These are phyloP conservation scores for Hypoxylon sp. DNA, from an alignment of 2,329 filamentous ascomycete species.

Conservation along the genomic window DNA sequence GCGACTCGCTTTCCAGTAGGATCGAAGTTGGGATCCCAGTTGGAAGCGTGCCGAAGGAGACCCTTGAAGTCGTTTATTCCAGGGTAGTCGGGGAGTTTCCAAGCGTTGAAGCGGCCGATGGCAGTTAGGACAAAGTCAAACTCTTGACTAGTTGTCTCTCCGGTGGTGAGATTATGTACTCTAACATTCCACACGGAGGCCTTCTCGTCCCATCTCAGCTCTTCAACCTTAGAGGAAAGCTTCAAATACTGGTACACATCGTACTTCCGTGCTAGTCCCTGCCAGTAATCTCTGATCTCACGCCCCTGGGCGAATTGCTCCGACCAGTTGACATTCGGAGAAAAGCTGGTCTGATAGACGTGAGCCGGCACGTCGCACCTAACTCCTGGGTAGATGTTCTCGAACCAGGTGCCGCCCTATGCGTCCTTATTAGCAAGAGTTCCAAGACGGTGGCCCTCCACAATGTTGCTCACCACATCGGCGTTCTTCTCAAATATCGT, in stretches of 20 bases:
- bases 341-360: slow-evolving; percentile 78
- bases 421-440: slow-evolving; percentile 14
- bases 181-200: slow-evolving; percentile 70
- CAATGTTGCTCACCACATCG: slow-evolving; percentile 70
- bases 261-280: slow-evolving; percentile 73
- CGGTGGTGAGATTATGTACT: slow-evolving; percentile 58
- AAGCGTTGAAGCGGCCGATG: slow-evolving; percentile 76
- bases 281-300: slow-evolving; percentile 79
- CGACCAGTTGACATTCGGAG: slow-evolving; percentile 77
- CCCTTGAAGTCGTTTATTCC: slow-evolving; percentile 71
- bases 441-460: not conserved
- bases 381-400: slow-evolving; percentile 74
- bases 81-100: slow-evolving; percentile 73
- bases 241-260: slow-evolving; percentile 73
- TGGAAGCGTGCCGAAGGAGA: slow-evolving; percentile 70
- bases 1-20: slow-evolving; percentile 66
- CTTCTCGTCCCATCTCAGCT: slow-evolving; percentile 68
- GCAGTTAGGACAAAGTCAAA: slow-evolving; percentile 75
- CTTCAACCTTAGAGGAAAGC: slow-evolving; percentile 69
- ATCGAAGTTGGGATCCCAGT: slow-evolving; percentile 71
- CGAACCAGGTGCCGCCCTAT: slow-evolving; percentile 68
- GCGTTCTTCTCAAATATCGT: slow-evolving; percentile 78
- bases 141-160: slow-evolving; percentile 60
- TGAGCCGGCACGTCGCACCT: slow-evolving; percentile 79
- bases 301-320: slow-evolving; percentile 76